These are phyloP conservation scores for Fraxinus quadrangulata DNA, from an alignment of 257 asterid genomes.

Conservation along the genomic window DNA sequence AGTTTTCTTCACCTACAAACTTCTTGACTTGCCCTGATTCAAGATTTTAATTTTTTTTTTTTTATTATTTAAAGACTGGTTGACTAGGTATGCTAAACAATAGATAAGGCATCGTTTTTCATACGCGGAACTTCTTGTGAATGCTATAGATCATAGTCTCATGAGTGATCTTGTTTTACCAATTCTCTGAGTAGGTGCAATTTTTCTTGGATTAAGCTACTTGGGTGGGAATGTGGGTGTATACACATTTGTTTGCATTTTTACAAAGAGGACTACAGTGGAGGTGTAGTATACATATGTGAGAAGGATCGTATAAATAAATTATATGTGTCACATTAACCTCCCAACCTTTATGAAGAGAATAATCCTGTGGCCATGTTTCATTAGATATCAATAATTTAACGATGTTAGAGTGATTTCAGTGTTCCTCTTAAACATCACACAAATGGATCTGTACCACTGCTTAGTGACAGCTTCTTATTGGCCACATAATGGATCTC, in stretches of 20 bases:
- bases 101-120: not conserved
- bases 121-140: not conserved
- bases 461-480: not conserved
- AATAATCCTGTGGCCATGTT: not conserved
- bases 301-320: not conserved
- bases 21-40: slow-evolving; percentile 24
- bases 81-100: not conserved
- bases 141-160: not conserved
- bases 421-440: not conserved
- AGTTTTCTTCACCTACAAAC: slow-evolving; percentile 16
- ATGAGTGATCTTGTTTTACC: not conserved
- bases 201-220: slow-evolving; percentile 11
- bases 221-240: not conserved
- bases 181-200: not conserved
- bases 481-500: not conserved
- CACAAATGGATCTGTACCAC: not conserved
- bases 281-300: not conserved
- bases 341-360: not conserved
- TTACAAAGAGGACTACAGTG: not conserved
- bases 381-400: not conserved
- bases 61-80: too few species aligned
- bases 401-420: not conserved
- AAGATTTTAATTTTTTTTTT: too few species aligned
- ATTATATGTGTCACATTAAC: not conserved
- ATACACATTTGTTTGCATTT: not conserved